Percentiles rank a stretch among this genome's conserved stretches.
These are phyloP conservation scores for Boletus edulis DNA, from an alignment of 768 basidiomycete genomes.

Conservation along the genomic window DNA sequence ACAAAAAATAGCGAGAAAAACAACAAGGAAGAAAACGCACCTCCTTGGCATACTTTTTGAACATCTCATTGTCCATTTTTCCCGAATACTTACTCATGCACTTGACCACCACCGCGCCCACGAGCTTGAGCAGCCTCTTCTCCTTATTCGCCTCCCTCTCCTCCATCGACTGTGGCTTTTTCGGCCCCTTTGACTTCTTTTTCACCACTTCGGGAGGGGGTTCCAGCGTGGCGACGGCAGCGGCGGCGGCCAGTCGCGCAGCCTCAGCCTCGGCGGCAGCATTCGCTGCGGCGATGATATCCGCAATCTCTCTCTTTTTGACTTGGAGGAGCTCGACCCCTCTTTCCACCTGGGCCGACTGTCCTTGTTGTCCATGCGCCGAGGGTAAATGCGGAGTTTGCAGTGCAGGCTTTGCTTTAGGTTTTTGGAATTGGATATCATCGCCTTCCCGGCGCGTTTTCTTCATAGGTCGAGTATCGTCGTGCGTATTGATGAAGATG, in stretches of 20 bases:
- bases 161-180: constrained; percentile 47
- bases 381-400: not conserved
- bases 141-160: constrained; percentile 73
- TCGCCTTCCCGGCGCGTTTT: constrained; percentile 31
- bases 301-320: constrained; percentile 33
- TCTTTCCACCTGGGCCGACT: too few relatives aligned
- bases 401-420: not conserved
- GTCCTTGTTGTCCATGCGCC: too few relatives aligned
- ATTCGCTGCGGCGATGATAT: constrained; percentile 41
- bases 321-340: too few relatives aligned
- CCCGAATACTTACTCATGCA: constrained; percentile 88
- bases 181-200: constrained; percentile 29
- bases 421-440: constrained; percentile 18
- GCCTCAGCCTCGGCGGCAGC: constrained; percentile 35
- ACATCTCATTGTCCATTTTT: constrained; percentile 71
- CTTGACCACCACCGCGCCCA: constrained; percentile 88
- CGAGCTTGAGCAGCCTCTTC: constrained; percentile 77
- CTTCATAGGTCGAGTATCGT: constrained; percentile 31
- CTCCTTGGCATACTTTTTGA: constrained; percentile 97
- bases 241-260: constrained; percentile 28
- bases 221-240: constrained; percentile 13
- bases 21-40: constrained; percentile 40
- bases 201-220: constrained; percentile 15
- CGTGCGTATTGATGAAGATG: constrained; percentile 22
- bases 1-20: not conserved